Evolutionary conservation across 2,329 filamentous ascomycete species (phyloP), one percentile per base, ranked within the genome.

Genomic region (Colletotrichum agaves): DNA sequence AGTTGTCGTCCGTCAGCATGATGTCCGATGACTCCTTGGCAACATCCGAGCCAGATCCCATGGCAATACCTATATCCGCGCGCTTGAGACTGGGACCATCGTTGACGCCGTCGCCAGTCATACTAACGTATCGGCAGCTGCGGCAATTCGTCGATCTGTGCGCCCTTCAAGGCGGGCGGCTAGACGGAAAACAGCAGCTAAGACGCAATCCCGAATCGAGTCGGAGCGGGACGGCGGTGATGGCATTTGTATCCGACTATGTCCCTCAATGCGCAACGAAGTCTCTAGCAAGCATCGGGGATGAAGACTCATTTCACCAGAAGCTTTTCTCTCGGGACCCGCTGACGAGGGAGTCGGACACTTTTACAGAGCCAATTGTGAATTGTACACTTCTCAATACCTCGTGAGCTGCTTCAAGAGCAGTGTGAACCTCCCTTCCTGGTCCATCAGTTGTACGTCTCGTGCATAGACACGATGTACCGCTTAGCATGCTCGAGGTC

Each of bases 51-150:
- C 89, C 88, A 7, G 85, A 79, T 13, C 88, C 88, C 88, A 91
- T 91, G 35, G 87, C 88, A 72, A 93, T 93, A 66, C 90, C 91
- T 4, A 93, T 89, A 74, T 93, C 90, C 2, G 91, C 88, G 59
- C 86, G 84, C 74, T 90, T 89, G 19, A 93, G 84, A 3, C 90
- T 90, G 1, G 91, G 91, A 3, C 88, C 90, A 73, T 93, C 91
- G 73, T 93, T 93, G 50, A 92, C 90, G 67, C 91, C 91, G 72
- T 93, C 90, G 65, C 91, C 91, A 58, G 90, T 93, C 78, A 47
- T 59, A 10, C 41, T 23, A 6, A 31, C 43, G 31, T 70, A 92
- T 53, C 81, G 83, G 53, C 84, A 92, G 78, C 3, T 89, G 85
- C 1, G 89, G 88, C 8, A 92, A 82, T 11, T 81, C 73, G 70